Evolutionary conservation across 805 yeast genomes (phyloP), one percentile per base, ranked within the genome.

Genomic region (Suhomyces faveliae): DNA sequence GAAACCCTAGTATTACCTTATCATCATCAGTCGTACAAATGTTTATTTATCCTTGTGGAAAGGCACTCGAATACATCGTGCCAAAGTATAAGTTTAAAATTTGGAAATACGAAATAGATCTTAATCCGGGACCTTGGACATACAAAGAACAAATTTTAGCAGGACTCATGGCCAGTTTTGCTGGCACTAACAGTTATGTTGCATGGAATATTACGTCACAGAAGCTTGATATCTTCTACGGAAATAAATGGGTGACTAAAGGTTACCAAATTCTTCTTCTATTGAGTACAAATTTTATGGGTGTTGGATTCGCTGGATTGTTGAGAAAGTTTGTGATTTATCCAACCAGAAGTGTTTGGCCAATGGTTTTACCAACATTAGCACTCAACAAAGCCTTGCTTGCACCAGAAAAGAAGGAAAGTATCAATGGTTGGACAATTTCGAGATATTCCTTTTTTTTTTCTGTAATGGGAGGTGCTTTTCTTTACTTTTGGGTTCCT

Each of bases 111-210:
- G 29, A 37, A 3, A 4, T 57, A 20, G 56, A 54, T 7, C 60
- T 82, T 42, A 81, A 81, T 59, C 85, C 84, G 2, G 85, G 87
- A 11, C 84, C 85, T 11, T 84, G 86, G 84, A 67, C 72, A 22
- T 71, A 62, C 53, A 83, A 83, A 58, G 88, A 83, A 55, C 89
- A 84, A 61, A 80, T 82, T 81, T 72, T 84, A 49, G 70, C 84
- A 1, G 78, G 88, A 6, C 56, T 74, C 17, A 68, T 69, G 56
- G 67, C 57, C 54, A 60, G 68, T 41, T 68, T 70, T 23, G 67
- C 70, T 29, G 57, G 61, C 29, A 55, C 66, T 29, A 55, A 57
- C 49, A 54, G 60, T 44, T 67, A 49, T 33, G 62, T 59, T 13
- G 42, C 53, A 2, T 57, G 40, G 40, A 60, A 59, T 46, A 58